A percentile compares a stretch with the other conserved stretches of the same genome.
These are phyloP conservation scores for Teratosphaeriaceae sp. DNA, from an alignment of 2,329 filamentous ascomycete species.

Conservation along the genomic window DNA sequence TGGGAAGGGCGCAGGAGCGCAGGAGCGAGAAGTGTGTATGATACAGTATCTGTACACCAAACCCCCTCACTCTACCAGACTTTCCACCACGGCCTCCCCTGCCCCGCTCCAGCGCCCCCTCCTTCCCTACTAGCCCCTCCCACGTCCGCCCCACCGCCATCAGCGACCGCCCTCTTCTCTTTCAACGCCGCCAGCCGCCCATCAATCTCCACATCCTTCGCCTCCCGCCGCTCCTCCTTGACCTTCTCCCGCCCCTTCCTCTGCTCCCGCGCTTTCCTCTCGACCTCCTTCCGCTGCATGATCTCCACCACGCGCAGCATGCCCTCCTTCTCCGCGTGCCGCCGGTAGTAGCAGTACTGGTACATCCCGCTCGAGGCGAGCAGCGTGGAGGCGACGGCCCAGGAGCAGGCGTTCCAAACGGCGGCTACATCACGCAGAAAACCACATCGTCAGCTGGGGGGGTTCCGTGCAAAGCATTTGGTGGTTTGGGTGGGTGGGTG, in stretches of 20 bases:
- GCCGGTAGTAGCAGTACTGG: constrained; percentile 74
- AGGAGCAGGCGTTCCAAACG: constrained; percentile 66
- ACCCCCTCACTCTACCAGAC: constrained; percentile 22
- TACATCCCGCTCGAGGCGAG: constrained; percentile 65
- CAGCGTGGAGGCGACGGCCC: constrained; percentile 74
- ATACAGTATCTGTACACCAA: constrained; percentile 16
- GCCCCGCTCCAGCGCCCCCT: constrained; percentile 8
- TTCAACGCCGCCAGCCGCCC: constrained; percentile 26
- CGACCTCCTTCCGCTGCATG: constrained; percentile 64
- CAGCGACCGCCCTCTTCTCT: constrained; percentile 14
- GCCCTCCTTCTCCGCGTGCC: constrained; percentile 67
- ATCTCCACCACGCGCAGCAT: constrained; percentile 84
- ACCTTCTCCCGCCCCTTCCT: constrained; percentile 36
- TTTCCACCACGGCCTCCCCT: constrained; percentile 29
- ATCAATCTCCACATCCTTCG: constrained; percentile 39
- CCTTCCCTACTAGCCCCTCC: constrained; percentile 13
- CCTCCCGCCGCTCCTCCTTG: constrained; percentile 34
- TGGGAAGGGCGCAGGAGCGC: too few relatives aligned
- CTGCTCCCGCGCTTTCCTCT: constrained; percentile 47
- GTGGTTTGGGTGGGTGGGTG: neutral
- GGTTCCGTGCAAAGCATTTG: too few relatives aligned
- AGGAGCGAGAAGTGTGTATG: too few relatives aligned
- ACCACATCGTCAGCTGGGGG: constrained; percentile 9
- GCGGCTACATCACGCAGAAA: constrained; percentile 39
- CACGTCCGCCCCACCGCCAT: constrained; percentile 1